Evolutionary conservation across 2,329 filamentous ascomycete species (phyloP).

Genomic region (Trichoderma hamatum): DNA sequence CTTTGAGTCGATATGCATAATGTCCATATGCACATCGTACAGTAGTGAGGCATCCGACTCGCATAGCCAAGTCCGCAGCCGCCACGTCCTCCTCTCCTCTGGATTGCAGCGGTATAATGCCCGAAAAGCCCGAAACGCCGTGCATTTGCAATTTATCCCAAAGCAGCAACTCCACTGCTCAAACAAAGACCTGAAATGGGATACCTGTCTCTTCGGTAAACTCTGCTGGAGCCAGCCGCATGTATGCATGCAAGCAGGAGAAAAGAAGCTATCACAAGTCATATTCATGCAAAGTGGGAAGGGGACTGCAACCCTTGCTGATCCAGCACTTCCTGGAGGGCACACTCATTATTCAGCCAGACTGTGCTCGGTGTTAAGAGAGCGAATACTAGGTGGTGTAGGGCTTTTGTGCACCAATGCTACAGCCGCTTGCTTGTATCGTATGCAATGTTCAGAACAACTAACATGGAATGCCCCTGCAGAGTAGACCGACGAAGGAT

Average conservation of each 20-base stretch:
- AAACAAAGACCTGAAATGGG: background rate
- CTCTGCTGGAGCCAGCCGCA: background rate
- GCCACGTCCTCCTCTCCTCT: background rate
- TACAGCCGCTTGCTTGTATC: background rate
- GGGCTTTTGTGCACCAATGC: background rate
- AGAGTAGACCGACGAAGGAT: background rate
- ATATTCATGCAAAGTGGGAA: slow-evolving; percentile 27
- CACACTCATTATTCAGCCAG: background rate
- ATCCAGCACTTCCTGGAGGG: background rate
- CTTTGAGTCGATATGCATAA: background rate
- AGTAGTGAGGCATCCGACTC: background rate
- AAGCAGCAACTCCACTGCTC: background rate
- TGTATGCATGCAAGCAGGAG: background rate
- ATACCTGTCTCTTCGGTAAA: background rate
- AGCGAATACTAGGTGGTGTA: background rate
- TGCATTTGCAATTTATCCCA: background rate
- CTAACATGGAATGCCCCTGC: background rate
- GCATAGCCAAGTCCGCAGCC: background rate
- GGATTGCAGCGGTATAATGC: background rate
- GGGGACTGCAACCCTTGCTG: background rate
- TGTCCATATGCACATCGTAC: background rate
- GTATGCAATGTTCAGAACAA: background rate
- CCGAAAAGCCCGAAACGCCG: background rate
- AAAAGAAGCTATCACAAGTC: background rate
- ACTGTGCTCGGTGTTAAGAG: background rate